phyloP scores from a whole-genome alignment of 257 asterid species.

The Nemophila menziesii region DNA sequence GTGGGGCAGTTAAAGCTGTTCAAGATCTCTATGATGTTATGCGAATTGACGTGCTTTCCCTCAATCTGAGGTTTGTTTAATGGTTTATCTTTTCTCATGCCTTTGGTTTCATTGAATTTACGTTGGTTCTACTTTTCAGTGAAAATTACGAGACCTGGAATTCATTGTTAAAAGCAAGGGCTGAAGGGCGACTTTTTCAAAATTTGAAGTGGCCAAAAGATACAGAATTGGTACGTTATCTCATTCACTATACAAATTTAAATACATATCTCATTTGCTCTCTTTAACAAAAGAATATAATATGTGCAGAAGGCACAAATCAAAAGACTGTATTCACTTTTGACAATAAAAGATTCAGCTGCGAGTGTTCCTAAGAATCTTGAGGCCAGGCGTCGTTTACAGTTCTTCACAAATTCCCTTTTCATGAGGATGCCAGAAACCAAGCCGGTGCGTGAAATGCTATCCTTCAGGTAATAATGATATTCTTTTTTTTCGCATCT shows the following conservation, averaged over 20 bases:
- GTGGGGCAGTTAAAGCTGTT: slow-evolving; percentile 83
- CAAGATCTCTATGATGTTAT: slow-evolving; percentile 95
- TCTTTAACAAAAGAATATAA: neutral
- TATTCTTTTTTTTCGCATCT: slow-evolving; percentile 4
- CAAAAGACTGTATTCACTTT: slow-evolving; percentile 66
- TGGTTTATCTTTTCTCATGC: slow-evolving; percentile 1
- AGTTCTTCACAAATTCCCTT: slow-evolving; percentile 88
- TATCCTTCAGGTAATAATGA: slow-evolving; percentile 86
- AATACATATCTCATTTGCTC: neutral
- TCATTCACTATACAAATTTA: neutral
- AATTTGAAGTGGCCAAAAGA: slow-evolving; percentile 89
- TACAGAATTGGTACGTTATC: slow-evolving; percentile 52
- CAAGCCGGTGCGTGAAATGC: slow-evolving; percentile 83
- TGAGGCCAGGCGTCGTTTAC: slow-evolving; percentile 86
- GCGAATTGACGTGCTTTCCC: slow-evolving; percentile 59
- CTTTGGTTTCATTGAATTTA: slow-evolving; percentile 4
- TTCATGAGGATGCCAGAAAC: slow-evolving; percentile 96
- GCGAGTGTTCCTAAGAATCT: slow-evolving; percentile 80
- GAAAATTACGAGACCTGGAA: slow-evolving; percentile 71
- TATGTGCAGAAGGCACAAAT: slow-evolving; percentile 58
- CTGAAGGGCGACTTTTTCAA: slow-evolving; percentile 85
- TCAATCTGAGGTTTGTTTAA: slow-evolving; percentile 64
- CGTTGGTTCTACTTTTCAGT: slow-evolving; percentile 26
- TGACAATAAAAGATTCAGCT: slow-evolving; percentile 86
- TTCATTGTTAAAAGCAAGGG: slow-evolving; percentile 64